A percentile compares a stretch with the other conserved stretches of the same genome.
These are phyloP conservation scores for Tylopilus felleus DNA, from an alignment of 768 basidiomycete genomes.

Conservation along the genomic window DNA sequence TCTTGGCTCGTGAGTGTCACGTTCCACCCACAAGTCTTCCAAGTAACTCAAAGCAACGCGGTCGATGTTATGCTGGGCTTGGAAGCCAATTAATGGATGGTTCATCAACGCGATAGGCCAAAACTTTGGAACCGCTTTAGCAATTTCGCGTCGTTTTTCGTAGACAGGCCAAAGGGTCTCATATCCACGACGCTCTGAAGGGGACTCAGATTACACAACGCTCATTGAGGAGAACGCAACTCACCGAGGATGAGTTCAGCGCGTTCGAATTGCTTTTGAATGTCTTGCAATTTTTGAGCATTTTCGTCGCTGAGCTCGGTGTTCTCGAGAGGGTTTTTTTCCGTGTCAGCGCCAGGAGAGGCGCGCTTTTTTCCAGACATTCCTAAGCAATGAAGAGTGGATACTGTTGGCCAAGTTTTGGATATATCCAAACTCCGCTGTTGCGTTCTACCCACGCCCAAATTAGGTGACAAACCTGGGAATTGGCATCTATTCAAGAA, in stretches of 20 bases:
- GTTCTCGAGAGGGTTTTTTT: conserved; percentile 63
- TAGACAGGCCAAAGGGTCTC: conserved; percentile 58
- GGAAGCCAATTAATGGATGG: conserved; percentile 56
- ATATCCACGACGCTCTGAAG: conserved; percentile 62
- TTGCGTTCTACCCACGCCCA: conserved; percentile 7
- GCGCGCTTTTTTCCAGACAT: conserved; percentile 65
- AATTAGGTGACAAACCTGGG: conserved; percentile 3
- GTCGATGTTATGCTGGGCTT: conserved; percentile 72
- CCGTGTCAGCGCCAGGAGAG: conserved; percentile 74
- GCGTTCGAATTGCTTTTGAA: conserved; percentile 68
- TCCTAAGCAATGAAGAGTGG: conserved; percentile 3
- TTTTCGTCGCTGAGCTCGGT: conserved; percentile 72
- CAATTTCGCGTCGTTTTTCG: conserved; percentile 63
- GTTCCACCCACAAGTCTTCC: conserved; percentile 80
- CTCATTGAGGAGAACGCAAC: conserved; percentile 25
- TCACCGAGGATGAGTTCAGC: conserved; percentile 70
- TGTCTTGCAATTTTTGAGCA: conserved; percentile 59
- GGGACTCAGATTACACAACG: conserved; percentile 3
- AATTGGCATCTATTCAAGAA: neutral
- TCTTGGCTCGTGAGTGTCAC: conserved; percentile 70
- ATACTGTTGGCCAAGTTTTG: conserved; percentile 17
- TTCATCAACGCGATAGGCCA: conserved; percentile 87
- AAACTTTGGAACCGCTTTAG: conserved; percentile 70
- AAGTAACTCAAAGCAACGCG: conserved; percentile 79
- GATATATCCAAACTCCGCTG: conserved; percentile 31